phyloP scores from a whole-genome alignment of 75 land plant genomes.

The Pseudotsuga menziesii region DNA sequence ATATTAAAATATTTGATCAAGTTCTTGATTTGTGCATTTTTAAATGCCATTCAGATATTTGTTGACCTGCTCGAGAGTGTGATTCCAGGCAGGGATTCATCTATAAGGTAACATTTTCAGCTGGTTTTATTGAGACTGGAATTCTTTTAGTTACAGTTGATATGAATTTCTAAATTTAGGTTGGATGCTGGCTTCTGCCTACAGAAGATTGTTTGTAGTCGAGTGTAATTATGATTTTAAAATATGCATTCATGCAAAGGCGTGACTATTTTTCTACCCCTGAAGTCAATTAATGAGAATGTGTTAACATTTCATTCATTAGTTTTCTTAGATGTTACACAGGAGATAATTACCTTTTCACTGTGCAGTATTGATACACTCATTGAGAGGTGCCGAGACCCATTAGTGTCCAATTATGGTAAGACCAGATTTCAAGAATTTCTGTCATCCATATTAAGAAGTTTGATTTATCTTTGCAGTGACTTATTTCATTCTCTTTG shows the following conservation, averaged over 20 bases:
- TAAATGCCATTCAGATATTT: conserved; percentile 58
- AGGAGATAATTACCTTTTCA: background rate
- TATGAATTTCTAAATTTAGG: background rate
- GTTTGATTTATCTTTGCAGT: conserved; percentile 1
- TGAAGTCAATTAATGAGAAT: too few relatives aligned
- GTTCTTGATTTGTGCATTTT: background rate
- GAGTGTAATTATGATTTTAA: background rate
- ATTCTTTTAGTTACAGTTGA: background rate
- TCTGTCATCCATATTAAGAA: background rate
- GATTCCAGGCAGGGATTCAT: conserved; percentile 53
- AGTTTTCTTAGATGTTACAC: background rate
- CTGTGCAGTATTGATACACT: conserved; percentile 68
- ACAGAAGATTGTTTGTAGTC: background rate
- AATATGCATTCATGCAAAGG: too few relatives aligned
- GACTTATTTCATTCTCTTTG: background rate
- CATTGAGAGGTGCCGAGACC: conserved; percentile 65
- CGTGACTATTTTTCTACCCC: too few relatives aligned
- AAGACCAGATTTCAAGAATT: conserved; percentile 11
- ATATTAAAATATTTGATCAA: background rate
- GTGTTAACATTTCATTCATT: background rate
- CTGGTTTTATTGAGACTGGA: background rate
- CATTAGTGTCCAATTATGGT: conserved; percentile 84
- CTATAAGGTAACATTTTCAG: conserved; percentile 55
- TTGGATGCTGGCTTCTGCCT: background rate
- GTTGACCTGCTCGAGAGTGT: conserved; percentile 80